phyloP scores from a whole-genome alignment of 202 grass and related monocot species.

The Alloteropsis angusta region DNA sequence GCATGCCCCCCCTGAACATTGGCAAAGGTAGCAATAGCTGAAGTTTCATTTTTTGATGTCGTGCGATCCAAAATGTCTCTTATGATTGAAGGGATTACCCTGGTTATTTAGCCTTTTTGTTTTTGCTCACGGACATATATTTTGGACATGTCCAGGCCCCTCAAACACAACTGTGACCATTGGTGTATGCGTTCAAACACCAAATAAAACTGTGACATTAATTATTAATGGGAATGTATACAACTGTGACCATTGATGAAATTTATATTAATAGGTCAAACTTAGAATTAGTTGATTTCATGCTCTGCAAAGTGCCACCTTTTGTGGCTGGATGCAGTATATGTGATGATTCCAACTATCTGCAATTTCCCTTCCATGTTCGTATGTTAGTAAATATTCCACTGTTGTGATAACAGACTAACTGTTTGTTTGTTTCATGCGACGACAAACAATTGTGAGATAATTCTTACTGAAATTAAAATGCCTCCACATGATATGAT shows the following conservation, averaged over 20 bases:
- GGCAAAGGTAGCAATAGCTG: background rate
- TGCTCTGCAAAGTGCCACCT: background rate
- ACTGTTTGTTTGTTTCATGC: constrained; percentile 39
- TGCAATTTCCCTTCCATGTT: constrained; percentile 6
- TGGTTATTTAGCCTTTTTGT: background rate
- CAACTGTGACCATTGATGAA: background rate
- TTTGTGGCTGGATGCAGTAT: background rate
- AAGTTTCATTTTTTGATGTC: background rate
- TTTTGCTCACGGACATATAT: background rate
- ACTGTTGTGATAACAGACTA: background rate
- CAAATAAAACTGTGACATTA: background rate
- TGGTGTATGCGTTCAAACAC: background rate
- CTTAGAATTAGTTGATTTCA: background rate
- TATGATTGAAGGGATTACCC: background rate
- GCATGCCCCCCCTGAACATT: background rate
- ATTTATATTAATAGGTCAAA: background rate
- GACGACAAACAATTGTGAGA: constrained; percentile 97
- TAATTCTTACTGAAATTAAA: constrained; percentile 99
- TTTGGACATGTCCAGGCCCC: background rate
- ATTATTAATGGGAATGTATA: background rate
- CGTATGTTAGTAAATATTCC: background rate
- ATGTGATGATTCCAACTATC: constrained; percentile 5
- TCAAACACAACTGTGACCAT: background rate
- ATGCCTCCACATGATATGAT: constrained; percentile 99
- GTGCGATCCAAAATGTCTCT: background rate